A percentile compares a stretch with the other conserved stretches of the same genome.
Conservation (phyloP, 306 rosid genomes). For the Lagenaria siceraria region DNA sequence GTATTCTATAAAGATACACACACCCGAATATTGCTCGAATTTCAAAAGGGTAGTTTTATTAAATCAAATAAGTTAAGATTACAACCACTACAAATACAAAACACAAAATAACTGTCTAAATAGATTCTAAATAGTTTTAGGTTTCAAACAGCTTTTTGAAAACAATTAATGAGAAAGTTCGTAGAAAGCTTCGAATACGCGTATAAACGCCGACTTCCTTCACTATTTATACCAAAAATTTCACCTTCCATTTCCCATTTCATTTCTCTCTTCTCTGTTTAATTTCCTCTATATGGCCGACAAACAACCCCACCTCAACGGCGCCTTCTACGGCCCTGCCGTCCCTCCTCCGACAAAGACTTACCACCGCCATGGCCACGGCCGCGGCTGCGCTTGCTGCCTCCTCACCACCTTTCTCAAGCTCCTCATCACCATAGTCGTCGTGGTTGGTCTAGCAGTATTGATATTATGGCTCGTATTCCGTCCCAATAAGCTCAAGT, state of each 20-base stretch:
- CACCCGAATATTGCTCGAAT: no score
- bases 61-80: no score
- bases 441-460: background rate
- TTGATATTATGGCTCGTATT: constrained; percentile 36
- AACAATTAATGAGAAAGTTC: background rate
- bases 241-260: background rate
- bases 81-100: background rate
- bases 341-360: constrained; percentile 37
- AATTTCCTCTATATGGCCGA: constrained; percentile 21
- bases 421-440: constrained; percentile 1
- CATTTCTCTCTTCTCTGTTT: background rate
- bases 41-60: no score
- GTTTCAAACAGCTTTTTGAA: background rate
- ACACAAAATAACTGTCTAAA: no score
- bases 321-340: constrained; percentile 77
- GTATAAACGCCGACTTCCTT: background rate
- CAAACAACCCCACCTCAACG: constrained; percentile 33
- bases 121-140: background rate
- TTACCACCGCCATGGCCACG: constrained; percentile 23
- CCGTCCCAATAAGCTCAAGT: constrained; percentile 34
- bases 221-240: background rate
- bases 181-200: background rate
- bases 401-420: constrained; percentile 5
- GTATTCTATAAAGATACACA: no score
- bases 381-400: constrained; percentile 21